Base-by-base conservation (phyloP, 2,329 filamentous ascomycete genomes). In the Fusarium sp. region DNA sequence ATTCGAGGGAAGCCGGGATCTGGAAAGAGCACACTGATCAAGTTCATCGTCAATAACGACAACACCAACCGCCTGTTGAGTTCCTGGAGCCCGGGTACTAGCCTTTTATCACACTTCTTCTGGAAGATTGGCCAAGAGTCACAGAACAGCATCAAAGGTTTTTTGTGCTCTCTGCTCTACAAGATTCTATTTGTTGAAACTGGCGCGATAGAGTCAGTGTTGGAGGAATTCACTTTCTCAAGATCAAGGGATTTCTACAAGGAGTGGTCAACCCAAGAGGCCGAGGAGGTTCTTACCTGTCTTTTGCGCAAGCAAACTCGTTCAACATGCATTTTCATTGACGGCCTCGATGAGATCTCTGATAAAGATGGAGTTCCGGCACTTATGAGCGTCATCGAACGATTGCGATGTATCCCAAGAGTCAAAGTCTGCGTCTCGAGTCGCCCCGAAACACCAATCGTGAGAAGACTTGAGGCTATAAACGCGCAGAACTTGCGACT, bases 41-140 rank as follows among this genome's bases (percentile, higher is more conserved):
- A 46, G 1, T 55, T 46, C 1, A 2, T 62, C 0, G n/a, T 62
- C 0, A 4, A 46, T 0, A 46, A 31, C 1, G 4, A 28, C 1
- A 55, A 26, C 16, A 62, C 30, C 0, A 31, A 23, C 0, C 11
- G 11, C 1, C 2, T 62, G 0, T n/a, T 62, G 2, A 2, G 6
- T 0, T 45, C 8, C 0, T 15, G 40, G n/a, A 4, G 2, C 0
- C 4, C 15, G 0, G 9, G 20, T 0, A n/a, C 6, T 0, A 20
- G 4, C 2, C 3, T 62, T 2, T 1, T 62, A 0, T 62, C 58
- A 0, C 30, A 62, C 10, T 62, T 62, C 13, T 40, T 62, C 1
- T 62, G 57, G 59, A 62, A 62, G 4, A 62, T 62, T 3, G 59
- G 59, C 1, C 12, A 6, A 1, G 30, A 62, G 2, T 8, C 57